Base-by-base conservation (phyloP, 1,284 basidiomycete species). In the Stereum hirsutum region DNA sequence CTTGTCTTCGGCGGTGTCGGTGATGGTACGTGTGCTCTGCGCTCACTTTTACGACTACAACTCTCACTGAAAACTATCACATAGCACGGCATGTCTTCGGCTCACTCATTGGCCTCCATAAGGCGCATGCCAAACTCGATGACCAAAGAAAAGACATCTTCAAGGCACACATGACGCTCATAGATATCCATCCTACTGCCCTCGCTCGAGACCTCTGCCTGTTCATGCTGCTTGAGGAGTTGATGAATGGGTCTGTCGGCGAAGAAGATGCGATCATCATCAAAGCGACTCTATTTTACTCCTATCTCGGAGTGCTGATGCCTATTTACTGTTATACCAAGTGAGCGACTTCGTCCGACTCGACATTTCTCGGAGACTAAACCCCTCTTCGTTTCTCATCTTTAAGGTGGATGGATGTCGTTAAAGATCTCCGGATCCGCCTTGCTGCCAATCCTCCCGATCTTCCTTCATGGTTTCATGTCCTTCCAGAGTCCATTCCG, bases 201-300 rank as follows among this genome's bases (percentile, higher is more conserved):
- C 44, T 59, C 5, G 49, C 55, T 5, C 53, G 57, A 5, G 57
- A 57, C 39, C 45, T 58, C 11, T 45, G 47, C 31, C 31, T 58
- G 23, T 30, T 57, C 5, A 41, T 52, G 21, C 45, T 58, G 25
- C 19, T 55, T 6, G 33, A 55, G 28, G 24, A 53, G 25, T 44
- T 57, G 11, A 35, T 37, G 20, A 41, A 39, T 14, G 36, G 25
- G 10, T 24, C 41, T 6, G 32, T n/a, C 32, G 14, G 10, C 30
- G 11, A 36, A 23, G 41, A 26, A 19, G 20, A 31, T 8, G 25
- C n/a, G 3, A 26, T 26, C 5, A 20, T 38, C 44, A 44, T 50
- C 38, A 42, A 39, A 26, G 38, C 41, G 5, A 39, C 47, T n/a
- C 14, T 46, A 0, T 32, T 49, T 32, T 47, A 49, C 44, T 26